These are phyloP conservation scores for Sphenostylis stenocarpa DNA, from an alignment of 306 rosid species.

Conservation along the genomic window DNA sequence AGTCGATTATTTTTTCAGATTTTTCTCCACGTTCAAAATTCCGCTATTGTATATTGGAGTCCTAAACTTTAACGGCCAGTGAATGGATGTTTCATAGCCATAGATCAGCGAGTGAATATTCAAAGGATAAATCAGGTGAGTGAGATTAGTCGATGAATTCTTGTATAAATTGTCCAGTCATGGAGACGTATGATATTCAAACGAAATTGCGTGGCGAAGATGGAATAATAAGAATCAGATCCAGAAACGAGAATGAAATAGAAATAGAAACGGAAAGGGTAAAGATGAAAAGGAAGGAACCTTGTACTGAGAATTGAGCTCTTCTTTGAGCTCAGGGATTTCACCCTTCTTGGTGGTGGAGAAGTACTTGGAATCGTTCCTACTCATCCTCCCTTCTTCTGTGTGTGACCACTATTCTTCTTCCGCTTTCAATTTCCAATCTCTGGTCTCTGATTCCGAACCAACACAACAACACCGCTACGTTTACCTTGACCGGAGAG, in stretches of 20 bases:
- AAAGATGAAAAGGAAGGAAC: constrained; percentile 26
- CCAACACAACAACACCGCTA: neutral
- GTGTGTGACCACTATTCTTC: neutral
- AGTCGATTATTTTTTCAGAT: neutral
- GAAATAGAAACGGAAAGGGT: neutral
- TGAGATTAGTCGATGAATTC: neutral
- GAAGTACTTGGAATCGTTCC: constrained; percentile 94
- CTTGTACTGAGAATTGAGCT: constrained; percentile 99
- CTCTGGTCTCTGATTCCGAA: neutral
- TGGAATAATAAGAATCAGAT: neutral
- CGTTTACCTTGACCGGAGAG: neutral
- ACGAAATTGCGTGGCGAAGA: neutral
- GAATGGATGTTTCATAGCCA: neutral
- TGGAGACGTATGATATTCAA: neutral
- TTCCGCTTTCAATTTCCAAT: neutral
- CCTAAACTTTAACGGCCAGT: neutral
- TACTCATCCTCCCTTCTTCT: constrained; percentile 55
- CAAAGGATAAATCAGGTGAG: neutral
- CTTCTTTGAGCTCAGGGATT: constrained; percentile 97
- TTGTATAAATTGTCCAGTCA: neutral
- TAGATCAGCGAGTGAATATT: neutral
- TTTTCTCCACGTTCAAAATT: neutral
- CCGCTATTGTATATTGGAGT: neutral
- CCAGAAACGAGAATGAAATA: neutral
- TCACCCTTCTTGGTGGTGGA: constrained; percentile 97